Evolutionary conservation across 306 rosid species (phyloP), one percentile per base, ranked within the genome.

Genomic region (Quercus suber): DNA sequence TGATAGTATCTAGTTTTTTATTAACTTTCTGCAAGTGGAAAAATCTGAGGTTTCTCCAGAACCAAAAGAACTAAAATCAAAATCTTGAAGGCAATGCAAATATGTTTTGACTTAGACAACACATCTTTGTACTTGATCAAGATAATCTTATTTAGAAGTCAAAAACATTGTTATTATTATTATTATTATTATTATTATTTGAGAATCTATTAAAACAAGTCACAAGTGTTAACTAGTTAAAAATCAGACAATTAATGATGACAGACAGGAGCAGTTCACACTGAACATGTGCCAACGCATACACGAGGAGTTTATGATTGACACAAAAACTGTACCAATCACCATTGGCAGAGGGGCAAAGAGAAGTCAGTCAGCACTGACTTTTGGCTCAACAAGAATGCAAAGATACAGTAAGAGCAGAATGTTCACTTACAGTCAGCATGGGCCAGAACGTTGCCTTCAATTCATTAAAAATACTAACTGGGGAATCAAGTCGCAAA

Each of bases 361-460:
- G 72, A 65, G 57, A 56, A 57, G 33, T 11, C 6, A 18, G 8
- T 57, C 53, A 55, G 68, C 23, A 56, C 15, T 60, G 13, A 69
- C 12, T n/a, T 73, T 67, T 69, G 27, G 55, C 64, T 12, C 25
- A 5, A 31, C n/a, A 56, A 73, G 61, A 14, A 35, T 63, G 25
- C 13, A 69, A 28, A 60, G 33, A 4, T 65, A 78, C 4, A 84
- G 74, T 31, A 73, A n/a, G 53, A 70, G 81, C 57, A 68, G 71
- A 85, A 72, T 35, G 59, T 77, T 81, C 78, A 76, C 98, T 88
- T 89, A 95, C 99, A 1, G 97, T 91, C 64, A 95, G 86, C 98
- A 95, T 91, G 74, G 97, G 99, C 78, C 85, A 86, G 83, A 92
- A 95, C 0, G 98, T 95, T 1, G 98, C 96, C 78, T 74, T 90